A percentile compares a stretch with the other conserved stretches of the same genome.
These are phyloP conservation scores for Botryotinia convoluta DNA, from an alignment of 2,329 filamentous ascomycete species.

Conservation along the genomic window DNA sequence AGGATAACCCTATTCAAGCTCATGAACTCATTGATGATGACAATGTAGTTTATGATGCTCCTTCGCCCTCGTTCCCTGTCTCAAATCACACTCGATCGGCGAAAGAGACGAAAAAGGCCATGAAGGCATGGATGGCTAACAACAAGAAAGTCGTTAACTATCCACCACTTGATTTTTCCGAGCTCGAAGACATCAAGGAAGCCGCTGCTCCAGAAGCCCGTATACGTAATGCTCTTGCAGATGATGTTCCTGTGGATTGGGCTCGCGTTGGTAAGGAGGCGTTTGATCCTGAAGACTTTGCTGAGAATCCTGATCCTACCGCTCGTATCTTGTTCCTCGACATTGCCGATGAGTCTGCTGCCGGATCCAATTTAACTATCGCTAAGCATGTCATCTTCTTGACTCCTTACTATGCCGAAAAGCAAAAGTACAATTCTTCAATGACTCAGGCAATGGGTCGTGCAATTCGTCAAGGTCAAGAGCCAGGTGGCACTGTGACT, in stretches of 20 bases:
- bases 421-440: slow-evolving; percentile 48
- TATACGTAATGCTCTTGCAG: background rate
- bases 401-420: slow-evolving; percentile 48
- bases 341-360: slow-evolving; percentile 54
- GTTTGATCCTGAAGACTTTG: slow-evolving; percentile 37
- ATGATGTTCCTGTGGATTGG: background rate
- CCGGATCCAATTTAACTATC: slow-evolving; percentile 60
- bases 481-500: background rate
- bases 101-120: background rate
- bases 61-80: background rate
- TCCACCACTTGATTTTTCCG: background rate
- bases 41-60: background rate
- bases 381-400: slow-evolving; percentile 66
- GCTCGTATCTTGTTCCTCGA: slow-evolving; percentile 53
- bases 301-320: background rate
- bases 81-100: background rate
- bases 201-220: background rate
- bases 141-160: background rate
- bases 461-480: slow-evolving; percentile 55
- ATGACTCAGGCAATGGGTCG: slow-evolving; percentile 65
- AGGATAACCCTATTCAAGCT: background rate
- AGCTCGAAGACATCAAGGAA: background rate
- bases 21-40: background rate
- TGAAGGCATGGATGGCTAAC: background rate
- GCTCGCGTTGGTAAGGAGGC: background rate